phyloP scores from a whole-genome alignment of 2,329 filamentous ascomycete species.

The Penicillium sclerotiorum region DNA sequence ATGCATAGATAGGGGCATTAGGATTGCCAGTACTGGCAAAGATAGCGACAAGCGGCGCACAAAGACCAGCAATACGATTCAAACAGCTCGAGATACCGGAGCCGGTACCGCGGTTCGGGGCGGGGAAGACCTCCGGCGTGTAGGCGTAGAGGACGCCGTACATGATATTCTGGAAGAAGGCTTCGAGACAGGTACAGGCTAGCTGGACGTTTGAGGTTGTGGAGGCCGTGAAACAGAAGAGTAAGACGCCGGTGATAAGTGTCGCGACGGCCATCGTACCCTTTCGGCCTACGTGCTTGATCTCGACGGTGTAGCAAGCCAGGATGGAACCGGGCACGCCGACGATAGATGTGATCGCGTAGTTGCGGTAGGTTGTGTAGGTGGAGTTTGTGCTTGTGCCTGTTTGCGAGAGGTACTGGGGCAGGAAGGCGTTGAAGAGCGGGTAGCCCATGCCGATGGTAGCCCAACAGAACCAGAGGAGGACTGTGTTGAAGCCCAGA shows the following conservation, averaged over 20 bases:
- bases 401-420: constrained; percentile 74
- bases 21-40: constrained; percentile 41
- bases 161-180: constrained; percentile 61
- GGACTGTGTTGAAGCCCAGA: constrained; percentile 51
- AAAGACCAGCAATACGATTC: constrained; percentile 49
- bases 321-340: constrained; percentile 77
- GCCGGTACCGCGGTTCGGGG: constrained; percentile 57
- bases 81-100: constrained; percentile 52
- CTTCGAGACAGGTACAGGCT: constrained; percentile 55
- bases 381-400: constrained; percentile 56
- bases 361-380: constrained; percentile 69
- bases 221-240: constrained; percentile 59
- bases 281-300: constrained; percentile 64
- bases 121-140: constrained; percentile 62
- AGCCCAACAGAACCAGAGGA: constrained; percentile 78
- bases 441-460: constrained; percentile 85
- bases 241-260: constrained; percentile 54
- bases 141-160: constrained; percentile 62
- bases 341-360: constrained; percentile 75
- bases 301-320: constrained; percentile 71
- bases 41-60: constrained; percentile 50
- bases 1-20: constrained; percentile 49
- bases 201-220: constrained; percentile 53
- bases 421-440: constrained; percentile 85
- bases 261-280: constrained; percentile 59